Evolutionary conservation across 805 yeast species (phyloP).

Genomic region (Teunomyces funiuensis): DNA sequence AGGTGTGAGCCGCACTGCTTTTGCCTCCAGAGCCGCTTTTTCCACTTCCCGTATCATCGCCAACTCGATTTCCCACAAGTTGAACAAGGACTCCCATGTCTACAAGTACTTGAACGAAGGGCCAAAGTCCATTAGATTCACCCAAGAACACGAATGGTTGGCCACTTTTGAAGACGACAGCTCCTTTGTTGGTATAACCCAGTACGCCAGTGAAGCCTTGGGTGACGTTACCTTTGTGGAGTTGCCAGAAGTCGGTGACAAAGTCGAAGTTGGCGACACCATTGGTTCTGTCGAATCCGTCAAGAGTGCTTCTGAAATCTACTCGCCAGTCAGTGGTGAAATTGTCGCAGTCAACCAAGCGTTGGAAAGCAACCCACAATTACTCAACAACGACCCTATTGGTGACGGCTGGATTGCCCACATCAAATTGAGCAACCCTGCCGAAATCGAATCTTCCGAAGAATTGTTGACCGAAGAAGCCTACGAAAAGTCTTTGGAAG

Average conservation of each 20-base stretch:
- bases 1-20: constrained; percentile 3
- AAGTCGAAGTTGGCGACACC: constrained; percentile 69
- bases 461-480: constrained; percentile 54
- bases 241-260: constrained; percentile 71
- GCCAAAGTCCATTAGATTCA: constrained; percentile 60
- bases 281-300: constrained; percentile 94
- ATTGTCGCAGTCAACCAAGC: constrained; percentile 67
- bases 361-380: constrained; percentile 68
- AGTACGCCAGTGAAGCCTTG: constrained; percentile 91
- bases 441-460: constrained; percentile 31
- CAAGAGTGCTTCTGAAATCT: constrained; percentile 90
- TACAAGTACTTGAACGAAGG: constrained; percentile 40
- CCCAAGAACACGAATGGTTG: constrained; percentile 94
- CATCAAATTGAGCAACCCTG: constrained; percentile 53
- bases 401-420: constrained; percentile 94
- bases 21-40: constrained; percentile 5
- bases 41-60: constrained; percentile 13
- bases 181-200: constrained; percentile 87
- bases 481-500: constrained; percentile 58
- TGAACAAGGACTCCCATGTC: constrained; percentile 38
- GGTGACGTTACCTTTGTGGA: constrained; percentile 97
- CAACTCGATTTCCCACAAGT: constrained; percentile 33
- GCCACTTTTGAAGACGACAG: constrained; percentile 80
- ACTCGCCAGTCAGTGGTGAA: constrained; percentile 81
- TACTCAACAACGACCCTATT: constrained; percentile 85